Percentiles rank a stretch among this genome's conserved stretches.
These are phyloP conservation scores for Paracoccidioides lutzii DNA, from an alignment of 2,329 filamentous ascomycete species.

Conservation along the genomic window DNA sequence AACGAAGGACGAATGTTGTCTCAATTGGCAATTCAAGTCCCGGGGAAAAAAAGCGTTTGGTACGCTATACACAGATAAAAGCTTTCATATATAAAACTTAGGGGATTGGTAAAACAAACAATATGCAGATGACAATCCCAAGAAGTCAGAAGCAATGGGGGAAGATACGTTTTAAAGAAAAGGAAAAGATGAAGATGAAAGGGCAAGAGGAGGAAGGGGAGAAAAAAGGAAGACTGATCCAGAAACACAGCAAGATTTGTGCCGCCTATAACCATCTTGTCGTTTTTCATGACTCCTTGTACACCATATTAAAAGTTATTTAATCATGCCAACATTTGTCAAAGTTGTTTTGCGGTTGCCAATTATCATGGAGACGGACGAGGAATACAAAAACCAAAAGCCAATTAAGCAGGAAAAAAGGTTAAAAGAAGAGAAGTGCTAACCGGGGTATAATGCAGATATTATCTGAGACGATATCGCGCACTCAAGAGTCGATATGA, in stretches of 20 bases:
- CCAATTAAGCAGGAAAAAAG: background rate
- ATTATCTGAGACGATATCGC: conserved; percentile 85
- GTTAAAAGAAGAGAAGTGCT: background rate
- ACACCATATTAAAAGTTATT: background rate
- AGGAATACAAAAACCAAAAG: background rate
- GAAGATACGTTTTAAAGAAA: background rate
- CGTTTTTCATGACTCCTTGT: background rate
- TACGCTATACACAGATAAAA: background rate
- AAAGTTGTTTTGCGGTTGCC: background rate
- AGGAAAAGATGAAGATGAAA: background rate
- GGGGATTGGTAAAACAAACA: background rate
- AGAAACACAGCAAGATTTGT: background rate
- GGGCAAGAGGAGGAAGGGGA: background rate
- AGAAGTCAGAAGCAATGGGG: background rate
- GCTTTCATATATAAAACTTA: conserved; percentile 12
- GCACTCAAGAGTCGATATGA: conserved; percentile 71
- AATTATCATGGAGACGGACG: background rate
- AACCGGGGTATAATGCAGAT: conserved; percentile 39
- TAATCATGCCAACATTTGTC: background rate
- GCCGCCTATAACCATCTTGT: background rate
- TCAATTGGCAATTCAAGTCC: background rate
- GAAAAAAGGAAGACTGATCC: background rate
- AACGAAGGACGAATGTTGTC: background rate
- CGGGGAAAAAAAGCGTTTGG: too few relatives aligned
- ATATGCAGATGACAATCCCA: background rate